Conservation (phyloP, 257 asterid genomes). For the Misopates orontium region DNA sequence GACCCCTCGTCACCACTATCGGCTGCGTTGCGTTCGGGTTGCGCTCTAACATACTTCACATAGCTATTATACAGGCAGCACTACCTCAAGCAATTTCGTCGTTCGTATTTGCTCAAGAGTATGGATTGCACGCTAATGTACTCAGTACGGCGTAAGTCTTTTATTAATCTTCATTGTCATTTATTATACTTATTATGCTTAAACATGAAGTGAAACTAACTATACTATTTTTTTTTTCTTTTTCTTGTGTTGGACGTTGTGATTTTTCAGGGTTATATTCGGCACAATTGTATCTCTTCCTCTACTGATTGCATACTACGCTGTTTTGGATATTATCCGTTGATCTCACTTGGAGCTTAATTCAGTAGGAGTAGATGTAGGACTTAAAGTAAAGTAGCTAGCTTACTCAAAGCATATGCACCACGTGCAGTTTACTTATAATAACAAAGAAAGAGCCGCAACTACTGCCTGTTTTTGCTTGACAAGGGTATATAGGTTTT, state of each 20-base stretch:
- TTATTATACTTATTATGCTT: no score
- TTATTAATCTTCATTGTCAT: no score
- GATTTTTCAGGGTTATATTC: constrained; percentile 62
- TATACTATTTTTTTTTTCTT: no score
- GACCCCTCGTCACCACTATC: constrained; percentile 50
- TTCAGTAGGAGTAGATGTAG: no score
- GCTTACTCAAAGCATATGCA: no score
- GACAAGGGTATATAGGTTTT: no score
- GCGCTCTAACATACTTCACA: constrained; percentile 42
- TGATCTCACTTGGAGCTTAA: constrained; percentile 4
- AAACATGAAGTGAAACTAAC: no score
- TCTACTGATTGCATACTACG: constrained; percentile 44
- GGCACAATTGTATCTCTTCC: constrained; percentile 49
- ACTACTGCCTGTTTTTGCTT: no score
- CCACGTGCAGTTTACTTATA: no score
- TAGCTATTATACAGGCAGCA: constrained; percentile 66
- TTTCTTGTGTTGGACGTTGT: no score
- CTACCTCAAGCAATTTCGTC: constrained; percentile 52
- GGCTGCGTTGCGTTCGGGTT: constrained; percentile 55
- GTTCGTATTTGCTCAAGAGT: constrained; percentile 56
- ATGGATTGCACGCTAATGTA: constrained; percentile 53
- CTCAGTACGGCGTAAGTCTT: constrained; percentile 60
- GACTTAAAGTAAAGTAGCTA: no score
- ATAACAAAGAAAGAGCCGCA: no score
- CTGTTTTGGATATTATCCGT: constrained; percentile 32